Base-by-base conservation (phyloP, 495 filamentous ascomycete species). In the Durotheca rogersii region DNA sequence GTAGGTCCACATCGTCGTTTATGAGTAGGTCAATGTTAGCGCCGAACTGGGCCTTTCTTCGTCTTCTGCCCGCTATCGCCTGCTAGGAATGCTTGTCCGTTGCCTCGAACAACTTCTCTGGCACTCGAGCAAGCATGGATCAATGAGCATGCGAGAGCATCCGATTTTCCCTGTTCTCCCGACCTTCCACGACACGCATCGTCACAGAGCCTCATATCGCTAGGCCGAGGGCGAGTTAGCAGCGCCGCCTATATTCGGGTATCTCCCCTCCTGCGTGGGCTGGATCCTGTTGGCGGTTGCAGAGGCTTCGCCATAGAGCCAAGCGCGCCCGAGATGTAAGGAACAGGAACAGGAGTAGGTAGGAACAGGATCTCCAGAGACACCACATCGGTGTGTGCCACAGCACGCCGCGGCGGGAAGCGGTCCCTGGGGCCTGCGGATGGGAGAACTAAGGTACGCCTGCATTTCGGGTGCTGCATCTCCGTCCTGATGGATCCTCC, bases 401-500 rank as follows among this genome's bases (percentile, higher is more conserved):
- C n/a, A n/a, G n/a, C n/a, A n/a, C n/a, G n/a, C n/a, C n/a, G n/a
- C n/a, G n/a, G n/a, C n/a, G n/a, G n/a, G n/a, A n/a, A n/a, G n/a
- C n/a, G n/a, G n/a, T n/a, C n/a, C n/a, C n/a, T 27, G 23, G 23
- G 9, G 23, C 23, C 23, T 27, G 23, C 23, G 23, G 23, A 27
- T 27, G 23, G 9, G 23, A 27, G 4, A n/a, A n/a, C n/a, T n/a
- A n/a, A n/a, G n/a, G n/a, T n/a, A n/a, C n/a, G n/a, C n/a, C n/a
- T n/a, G n/a, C 25, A 58, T 53, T 25, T 49, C 49, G 54, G 55
- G 34, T 58, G 34, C 48, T 39, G 12, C 49, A 25, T 10, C 33
- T 47, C 55, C 55, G 55, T 45, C n/a, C 55, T 45, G 21, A 45
- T 53, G 19, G 38, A 41, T 14, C 55, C 43, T n/a, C n/a, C n/a